These are phyloP conservation scores for Pestalotiopsis sp. DNA, from an alignment of 2,329 filamentous ascomycete genomes.

Conservation along the genomic window DNA sequence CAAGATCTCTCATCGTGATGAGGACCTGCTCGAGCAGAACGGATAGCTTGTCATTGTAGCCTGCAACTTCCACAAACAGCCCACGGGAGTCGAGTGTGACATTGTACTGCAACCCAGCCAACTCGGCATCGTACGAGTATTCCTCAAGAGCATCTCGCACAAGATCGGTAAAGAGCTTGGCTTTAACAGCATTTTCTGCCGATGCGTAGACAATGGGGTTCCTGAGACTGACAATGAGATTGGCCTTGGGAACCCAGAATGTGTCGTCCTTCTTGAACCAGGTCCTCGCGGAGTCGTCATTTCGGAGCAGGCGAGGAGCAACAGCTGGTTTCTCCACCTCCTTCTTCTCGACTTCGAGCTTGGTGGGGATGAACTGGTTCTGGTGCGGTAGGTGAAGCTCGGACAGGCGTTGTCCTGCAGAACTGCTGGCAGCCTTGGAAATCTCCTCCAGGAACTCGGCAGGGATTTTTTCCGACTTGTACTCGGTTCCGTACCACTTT, in stretches of 20 bases:
- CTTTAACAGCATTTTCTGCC: conserved; percentile 77
- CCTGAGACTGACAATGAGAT: conserved; percentile 77
- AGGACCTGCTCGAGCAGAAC: conserved; percentile 90
- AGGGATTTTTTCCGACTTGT: conserved; percentile 80
- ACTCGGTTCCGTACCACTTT: conserved; percentile 98
- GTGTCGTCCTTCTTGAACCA: conserved; percentile 99
- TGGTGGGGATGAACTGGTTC: conserved; percentile 94
- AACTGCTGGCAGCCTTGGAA: conserved; percentile 61
- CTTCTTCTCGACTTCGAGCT: conserved; percentile 93
- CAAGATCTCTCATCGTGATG: conserved; percentile 79
- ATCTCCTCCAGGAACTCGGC: conserved; percentile 74
- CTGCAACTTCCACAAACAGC: conserved; percentile 76
- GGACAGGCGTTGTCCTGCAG: conserved; percentile 60
- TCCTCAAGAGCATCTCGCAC: conserved; percentile 88
- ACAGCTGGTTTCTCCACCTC: conserved; percentile 76
- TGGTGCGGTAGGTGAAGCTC: conserved; percentile 85
- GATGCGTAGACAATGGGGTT: conserved; percentile 80
- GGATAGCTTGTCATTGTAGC: conserved; percentile 95
- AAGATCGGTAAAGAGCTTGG: conserved; percentile 79
- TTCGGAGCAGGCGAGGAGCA: conserved; percentile 79
- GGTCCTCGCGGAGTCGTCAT: conserved; percentile 77
- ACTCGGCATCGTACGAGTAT: conserved; percentile 93
- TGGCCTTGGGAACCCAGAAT: conserved; percentile 97
- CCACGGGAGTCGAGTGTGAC: conserved; percentile 75
- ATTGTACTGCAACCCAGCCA: conserved; percentile 84